A percentile compares a stretch with the other conserved stretches of the same genome.
These are phyloP conservation scores for Capsicum chinense DNA, from an alignment of 257 asterid genomes.

Conservation along the genomic window DNA sequence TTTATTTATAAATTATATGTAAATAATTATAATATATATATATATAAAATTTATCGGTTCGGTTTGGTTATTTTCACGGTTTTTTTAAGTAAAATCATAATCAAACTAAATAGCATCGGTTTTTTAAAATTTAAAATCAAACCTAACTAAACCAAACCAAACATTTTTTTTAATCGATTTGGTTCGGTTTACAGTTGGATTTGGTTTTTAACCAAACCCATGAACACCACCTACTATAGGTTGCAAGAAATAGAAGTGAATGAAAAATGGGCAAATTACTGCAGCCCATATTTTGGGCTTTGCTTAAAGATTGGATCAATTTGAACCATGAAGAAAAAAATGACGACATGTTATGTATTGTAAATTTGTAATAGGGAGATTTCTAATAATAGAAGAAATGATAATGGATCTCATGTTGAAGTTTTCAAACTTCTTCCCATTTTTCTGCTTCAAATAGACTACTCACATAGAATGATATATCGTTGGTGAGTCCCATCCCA, in stretches of 20 bases:
- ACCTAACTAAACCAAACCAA: no score
- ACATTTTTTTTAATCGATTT: no score
- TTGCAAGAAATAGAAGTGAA: neutral
- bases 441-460: slow-evolving; percentile 31
- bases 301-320: slow-evolving; percentile 10
- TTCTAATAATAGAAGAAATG: neutral
- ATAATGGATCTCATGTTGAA: neutral
- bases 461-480: slow-evolving; percentile 26
- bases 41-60: no score
- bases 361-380: neutral
- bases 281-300: neutral
- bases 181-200: no score
- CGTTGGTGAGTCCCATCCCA: slow-evolving; percentile 46
- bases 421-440: neutral
- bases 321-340: neutral
- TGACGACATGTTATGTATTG: neutral
- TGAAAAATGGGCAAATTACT: neutral
- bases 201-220: no score
- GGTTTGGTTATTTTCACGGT: no score
- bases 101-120: no score
- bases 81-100: no score
- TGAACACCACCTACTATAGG: no score
- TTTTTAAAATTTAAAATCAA: no score
- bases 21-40: no score
- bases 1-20: no score